Evolutionary conservation across 83 land plant species (phyloP), one percentile per base, ranked within the genome.

Genomic region (Picea engelmannii): DNA sequence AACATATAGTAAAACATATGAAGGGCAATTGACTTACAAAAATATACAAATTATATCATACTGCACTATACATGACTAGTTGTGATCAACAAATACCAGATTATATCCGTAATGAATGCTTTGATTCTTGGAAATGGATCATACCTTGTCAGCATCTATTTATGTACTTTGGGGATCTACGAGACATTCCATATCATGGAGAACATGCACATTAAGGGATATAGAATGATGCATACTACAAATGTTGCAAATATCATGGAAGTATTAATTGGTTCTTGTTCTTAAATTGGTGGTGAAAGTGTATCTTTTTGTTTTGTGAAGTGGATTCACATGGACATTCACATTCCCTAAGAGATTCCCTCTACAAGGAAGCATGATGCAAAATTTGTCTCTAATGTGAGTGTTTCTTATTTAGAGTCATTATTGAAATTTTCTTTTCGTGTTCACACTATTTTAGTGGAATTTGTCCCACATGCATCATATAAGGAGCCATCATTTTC

Each of bases 401-500:
- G 86, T 80, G 21, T 93, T 55, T 7, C 27, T 0, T 40, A 76
- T 47, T 24, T 95, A 11, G 88, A 95, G 82, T 65, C 84, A 4
- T 17, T 88, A 20, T 69, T 95, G 80, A 82, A 87, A 10, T 95
- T 93, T 83, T 52, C 87, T 16, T 95, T 95, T 78, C 80, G 58
- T n/a, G 86, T 93, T 68, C 83, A 79, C 25, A 79, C 82, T 61
- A 78, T 91, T 17, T 66, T 91, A 31, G 80, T 95, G 23, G 97
- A 95, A 81, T 92, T 94, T 17, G 75, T 95, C 42, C 93, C 97
- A 12, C 95, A 95, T 88, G 93, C 94, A 31, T 95, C 97, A 60
- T 86, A 87, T 80, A 85, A 81, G 81, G 84, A 86, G 52, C 87
- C 85, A 9, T 87, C 85, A 49, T 83, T 89, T 83, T 90, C 88